A percentile compares a stretch with the other conserved stretches of the same genome.
Conservation (phyloP, 495 filamentous ascomycete species). For the Xylaria acuta region DNA sequence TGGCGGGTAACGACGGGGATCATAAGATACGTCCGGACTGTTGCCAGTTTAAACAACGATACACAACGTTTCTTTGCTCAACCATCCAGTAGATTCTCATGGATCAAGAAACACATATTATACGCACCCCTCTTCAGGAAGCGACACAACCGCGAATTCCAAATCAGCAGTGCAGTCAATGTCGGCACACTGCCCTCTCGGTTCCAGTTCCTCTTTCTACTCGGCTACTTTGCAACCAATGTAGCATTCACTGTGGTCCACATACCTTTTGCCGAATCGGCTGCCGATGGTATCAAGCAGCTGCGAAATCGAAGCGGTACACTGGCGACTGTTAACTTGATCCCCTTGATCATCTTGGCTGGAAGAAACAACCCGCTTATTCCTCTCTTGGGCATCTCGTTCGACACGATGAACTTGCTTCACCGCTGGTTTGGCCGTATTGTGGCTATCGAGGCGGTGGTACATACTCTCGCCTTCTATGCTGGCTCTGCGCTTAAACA, state of each 20-base stretch:
- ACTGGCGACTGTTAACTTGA: slow-evolving; percentile 84
- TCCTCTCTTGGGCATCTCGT: slow-evolving; percentile 79
- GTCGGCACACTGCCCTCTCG: slow-evolving; percentile 89
- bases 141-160: slow-evolving; percentile 87
- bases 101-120: slow-evolving; percentile 80
- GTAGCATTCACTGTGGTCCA: slow-evolving; percentile 78
- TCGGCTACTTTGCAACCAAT: slow-evolving; percentile 76
- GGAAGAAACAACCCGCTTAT: slow-evolving; percentile 96
- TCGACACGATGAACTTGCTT: slow-evolving; percentile 94
- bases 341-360: slow-evolving; percentile 87
- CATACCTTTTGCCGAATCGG: slow-evolving; percentile 70
- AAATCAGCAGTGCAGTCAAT: slow-evolving; percentile 83
- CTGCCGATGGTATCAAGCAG: slow-evolving; percentile 47
- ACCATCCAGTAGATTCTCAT: slow-evolving; percentile 60
- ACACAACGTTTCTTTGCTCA: slow-evolving; percentile 62
- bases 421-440: slow-evolving; percentile 96
- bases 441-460: slow-evolving; percentile 75
- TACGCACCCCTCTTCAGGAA: slow-evolving; percentile 83
- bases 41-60: slow-evolving; percentile 72
- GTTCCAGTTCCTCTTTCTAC: slow-evolving; percentile 78
- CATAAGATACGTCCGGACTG: slow-evolving; percentile 73
- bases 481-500: slow-evolving; percentile 52
- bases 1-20: slow-evolving; percentile 61
- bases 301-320: slow-evolving; percentile 85
- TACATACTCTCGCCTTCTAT: slow-evolving; percentile 73